Percentiles rank a stretch among this genome's conserved stretches.
phyloP scores from a whole-genome alignment of 2,329 filamentous ascomycete genomes.

The Grosmannia huntii region DNA sequence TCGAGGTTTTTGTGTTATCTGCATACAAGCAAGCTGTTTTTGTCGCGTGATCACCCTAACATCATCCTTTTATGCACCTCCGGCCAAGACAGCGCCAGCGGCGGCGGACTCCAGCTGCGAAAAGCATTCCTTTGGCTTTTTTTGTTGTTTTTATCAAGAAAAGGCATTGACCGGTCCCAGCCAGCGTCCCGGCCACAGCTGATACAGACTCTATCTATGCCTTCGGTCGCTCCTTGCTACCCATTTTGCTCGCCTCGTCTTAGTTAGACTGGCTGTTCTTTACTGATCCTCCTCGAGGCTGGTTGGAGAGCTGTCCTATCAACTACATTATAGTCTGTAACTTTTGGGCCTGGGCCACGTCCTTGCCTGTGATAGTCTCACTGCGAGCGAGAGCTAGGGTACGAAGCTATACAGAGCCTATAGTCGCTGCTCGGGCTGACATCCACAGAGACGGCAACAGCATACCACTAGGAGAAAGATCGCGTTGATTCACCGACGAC shows the following conservation, averaged over 20 bases:
- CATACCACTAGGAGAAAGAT: neutral
- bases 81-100: neutral
- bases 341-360: slow-evolving; percentile 25
- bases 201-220: slow-evolving; percentile 8
- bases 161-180: neutral
- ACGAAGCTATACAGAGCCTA: neutral
- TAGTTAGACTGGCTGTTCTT: slow-evolving; percentile 34
- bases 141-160: too few relatives aligned
- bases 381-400: slow-evolving; percentile 15
- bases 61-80: too few relatives aligned
- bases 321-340: slow-evolving; percentile 15
- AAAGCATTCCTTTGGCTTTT: too few relatives aligned
- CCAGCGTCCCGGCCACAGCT: neutral
- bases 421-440: neutral
- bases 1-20: too few relatives aligned
- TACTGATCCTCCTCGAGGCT: too few relatives aligned
- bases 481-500: neutral
- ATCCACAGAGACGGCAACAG: neutral
- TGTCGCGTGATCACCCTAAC: too few relatives aligned
- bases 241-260: slow-evolving; percentile 32
- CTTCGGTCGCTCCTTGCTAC: slow-evolving; percentile 41
- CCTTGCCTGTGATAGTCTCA: slow-evolving; percentile 22
- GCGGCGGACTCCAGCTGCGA: neutral
- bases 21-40: too few relatives aligned
- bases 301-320: slow-evolving; percentile 24